Percentiles rank a stretch among this genome's conserved stretches.
Evolutionary conservation across 23 red algal species (phyloP).

Genomic region (Gracilaria gracilis): DNA sequence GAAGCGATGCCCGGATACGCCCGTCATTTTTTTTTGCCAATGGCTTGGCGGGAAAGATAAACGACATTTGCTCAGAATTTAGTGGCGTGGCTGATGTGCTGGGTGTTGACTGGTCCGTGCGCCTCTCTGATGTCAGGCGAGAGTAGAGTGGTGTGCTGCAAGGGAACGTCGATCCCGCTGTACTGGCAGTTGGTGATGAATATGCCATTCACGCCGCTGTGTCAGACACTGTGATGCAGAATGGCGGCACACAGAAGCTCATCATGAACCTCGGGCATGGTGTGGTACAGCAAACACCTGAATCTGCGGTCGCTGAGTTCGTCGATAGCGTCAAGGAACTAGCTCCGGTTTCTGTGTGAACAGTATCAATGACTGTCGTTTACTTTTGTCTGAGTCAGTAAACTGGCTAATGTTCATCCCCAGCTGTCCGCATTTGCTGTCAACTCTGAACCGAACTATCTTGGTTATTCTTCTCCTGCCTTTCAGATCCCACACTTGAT

Average conservation of each 20-base stretch:
- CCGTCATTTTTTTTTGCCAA: slow-evolving; percentile 92
- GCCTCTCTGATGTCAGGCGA: slow-evolving; percentile 73
- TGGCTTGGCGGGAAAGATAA: slow-evolving; percentile 79
- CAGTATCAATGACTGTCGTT: not conserved
- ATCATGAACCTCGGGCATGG: slow-evolving; percentile 93
- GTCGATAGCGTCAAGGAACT: slow-evolving; percentile 65
- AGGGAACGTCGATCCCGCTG: slow-evolving; percentile 87
- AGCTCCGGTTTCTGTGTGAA: slow-evolving; percentile 10
- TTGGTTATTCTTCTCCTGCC: not conserved
- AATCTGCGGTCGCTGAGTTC: slow-evolving; percentile 70
- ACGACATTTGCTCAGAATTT: slow-evolving; percentile 32
- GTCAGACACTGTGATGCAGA: slow-evolving; percentile 51
- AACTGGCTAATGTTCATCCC: not conserved
- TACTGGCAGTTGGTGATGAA: slow-evolving; percentile 59
- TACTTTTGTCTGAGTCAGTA: not conserved
- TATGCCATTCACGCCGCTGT: slow-evolving; percentile 53
- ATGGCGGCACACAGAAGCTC: slow-evolving; percentile 55
- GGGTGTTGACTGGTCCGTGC: slow-evolving; percentile 79
- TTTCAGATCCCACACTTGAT: slow-evolving; percentile 6
- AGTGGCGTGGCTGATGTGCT: slow-evolving; percentile 66
- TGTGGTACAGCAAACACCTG: slow-evolving; percentile 85
- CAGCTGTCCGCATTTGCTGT: no score
- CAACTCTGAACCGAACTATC: no score
- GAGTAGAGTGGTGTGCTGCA: slow-evolving; percentile 66
- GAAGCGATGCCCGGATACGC: slow-evolving; percentile 38